A percentile compares a stretch with the other conserved stretches of the same genome.
These are phyloP conservation scores for Malassezia restricta DNA, from an alignment of 1,284 basidiomycete species.

Conservation along the genomic window DNA sequence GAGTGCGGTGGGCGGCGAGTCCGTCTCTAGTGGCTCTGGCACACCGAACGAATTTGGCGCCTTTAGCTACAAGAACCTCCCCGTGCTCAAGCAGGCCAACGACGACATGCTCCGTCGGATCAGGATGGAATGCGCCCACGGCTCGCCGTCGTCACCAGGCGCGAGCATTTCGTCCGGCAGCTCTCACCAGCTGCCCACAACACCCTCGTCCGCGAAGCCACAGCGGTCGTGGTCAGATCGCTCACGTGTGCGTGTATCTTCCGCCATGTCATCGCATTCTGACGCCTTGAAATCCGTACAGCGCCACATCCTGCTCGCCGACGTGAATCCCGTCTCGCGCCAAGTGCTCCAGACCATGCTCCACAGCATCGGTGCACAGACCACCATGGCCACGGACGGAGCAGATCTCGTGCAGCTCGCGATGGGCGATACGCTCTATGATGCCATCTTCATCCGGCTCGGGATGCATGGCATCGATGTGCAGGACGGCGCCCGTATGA, in stretches of 20 bases:
- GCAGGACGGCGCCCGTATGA: slow-evolving; percentile 78
- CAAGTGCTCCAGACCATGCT: slow-evolving; percentile 69
- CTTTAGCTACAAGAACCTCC: slow-evolving; percentile 96
- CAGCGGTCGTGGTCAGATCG: background rate
- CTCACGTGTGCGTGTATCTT: background rate
- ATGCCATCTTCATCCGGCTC: slow-evolving; percentile 69
- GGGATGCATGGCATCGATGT: slow-evolving; percentile 86
- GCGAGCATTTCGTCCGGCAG: background rate
- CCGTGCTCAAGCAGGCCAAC: slow-evolving; percentile 92
- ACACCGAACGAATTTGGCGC: slow-evolving; percentile 71
- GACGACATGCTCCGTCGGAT: slow-evolving; percentile 95
- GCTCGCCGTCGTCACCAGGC: slow-evolving; percentile 1
- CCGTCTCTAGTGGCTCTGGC: background rate
- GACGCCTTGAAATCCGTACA: background rate
- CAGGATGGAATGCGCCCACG: slow-evolving; percentile 21
- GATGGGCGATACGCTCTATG: slow-evolving; percentile 76
- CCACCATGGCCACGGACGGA: slow-evolving; percentile 84
- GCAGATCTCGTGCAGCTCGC: slow-evolving; percentile 91
- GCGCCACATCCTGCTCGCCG: slow-evolving; percentile 58
- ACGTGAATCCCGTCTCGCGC: slow-evolving; percentile 72
- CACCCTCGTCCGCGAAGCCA: background rate
- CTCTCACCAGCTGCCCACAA: background rate
- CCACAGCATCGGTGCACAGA: slow-evolving; percentile 79
- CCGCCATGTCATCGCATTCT: background rate
- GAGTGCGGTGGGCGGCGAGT: background rate